phyloP scores from a whole-genome alignment of 148 eudicot species.

The Amaranthus hypochondriacus region DNA sequence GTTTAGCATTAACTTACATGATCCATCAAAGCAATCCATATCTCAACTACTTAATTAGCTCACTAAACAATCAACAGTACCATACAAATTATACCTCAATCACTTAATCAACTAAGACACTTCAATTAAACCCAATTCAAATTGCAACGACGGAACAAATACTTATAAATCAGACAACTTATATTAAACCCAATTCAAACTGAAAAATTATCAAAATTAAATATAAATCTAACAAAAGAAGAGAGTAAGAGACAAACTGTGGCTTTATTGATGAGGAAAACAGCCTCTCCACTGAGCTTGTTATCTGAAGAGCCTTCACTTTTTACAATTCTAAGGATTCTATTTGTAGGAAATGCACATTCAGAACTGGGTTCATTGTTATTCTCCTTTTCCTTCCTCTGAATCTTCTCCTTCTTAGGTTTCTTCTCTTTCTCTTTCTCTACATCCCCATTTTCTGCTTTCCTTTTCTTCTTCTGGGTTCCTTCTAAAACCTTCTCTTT shows the following conservation, averaged over 20 bases:
- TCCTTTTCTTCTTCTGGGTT: slow-evolving; percentile 12
- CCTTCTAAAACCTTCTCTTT: background rate
- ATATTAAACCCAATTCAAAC: background rate
- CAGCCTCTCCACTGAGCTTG: slow-evolving; percentile 50
- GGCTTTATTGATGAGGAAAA: slow-evolving; percentile 66
- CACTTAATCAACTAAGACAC: background rate
- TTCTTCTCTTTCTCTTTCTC: slow-evolving; percentile 13
- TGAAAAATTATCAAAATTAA: background rate
- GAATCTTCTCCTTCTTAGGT: slow-evolving; percentile 3
- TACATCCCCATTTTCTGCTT: slow-evolving; percentile 17
- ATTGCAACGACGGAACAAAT: no score
- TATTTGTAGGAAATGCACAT: slow-evolving; percentile 43
- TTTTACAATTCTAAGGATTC: slow-evolving; percentile 49
- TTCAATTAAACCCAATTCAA: slow-evolving; percentile 4
- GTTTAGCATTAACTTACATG: background rate
- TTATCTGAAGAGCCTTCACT: slow-evolving; percentile 38
- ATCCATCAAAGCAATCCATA: background rate
- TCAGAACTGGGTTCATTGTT: slow-evolving; percentile 20
- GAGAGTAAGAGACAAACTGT: slow-evolving; percentile 31
- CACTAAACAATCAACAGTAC: background rate
- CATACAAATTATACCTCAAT: background rate
- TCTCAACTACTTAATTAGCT: background rate
- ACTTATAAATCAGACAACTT: background rate
- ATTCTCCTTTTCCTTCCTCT: slow-evolving; percentile 12
- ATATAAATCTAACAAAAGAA: background rate